Percentiles rank a stretch among this genome's conserved stretches.
Conservation (phyloP, 2,329 filamentous ascomycete genomes). For the Cladosporium oxysporum region DNA sequence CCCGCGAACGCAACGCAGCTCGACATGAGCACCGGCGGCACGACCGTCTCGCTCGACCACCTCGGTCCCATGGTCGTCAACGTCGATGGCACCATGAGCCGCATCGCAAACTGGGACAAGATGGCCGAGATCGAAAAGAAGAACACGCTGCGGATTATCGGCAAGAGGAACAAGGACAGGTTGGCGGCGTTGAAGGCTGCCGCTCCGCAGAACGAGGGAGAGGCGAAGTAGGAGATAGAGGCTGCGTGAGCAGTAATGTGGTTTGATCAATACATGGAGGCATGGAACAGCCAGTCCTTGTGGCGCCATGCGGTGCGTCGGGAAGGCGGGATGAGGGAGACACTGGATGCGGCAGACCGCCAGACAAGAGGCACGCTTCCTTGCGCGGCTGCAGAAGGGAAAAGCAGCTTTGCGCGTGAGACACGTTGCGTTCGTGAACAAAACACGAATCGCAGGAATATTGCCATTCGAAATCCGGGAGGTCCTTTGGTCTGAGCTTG, state of each 20-base stretch:
- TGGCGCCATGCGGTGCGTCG: background rate
- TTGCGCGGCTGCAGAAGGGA: too few species aligned
- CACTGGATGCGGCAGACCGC: background rate
- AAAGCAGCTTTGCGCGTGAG: too few species aligned
- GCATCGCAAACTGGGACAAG: slow-evolving; percentile 71
- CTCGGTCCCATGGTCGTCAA: slow-evolving; percentile 75
- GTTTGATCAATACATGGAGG: background rate
- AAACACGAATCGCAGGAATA: background rate
- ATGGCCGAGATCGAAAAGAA: slow-evolving; percentile 69
- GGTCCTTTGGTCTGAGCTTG: background rate
- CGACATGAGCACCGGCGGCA: slow-evolving; percentile 37
- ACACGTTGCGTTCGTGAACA: too few species aligned
- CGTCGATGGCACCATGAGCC: slow-evolving; percentile 67
- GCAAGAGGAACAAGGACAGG: slow-evolving; percentile 67
- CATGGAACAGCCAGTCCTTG: background rate
- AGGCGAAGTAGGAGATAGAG: background rate
- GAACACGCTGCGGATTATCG: slow-evolving; percentile 67
- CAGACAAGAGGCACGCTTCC: too few species aligned
- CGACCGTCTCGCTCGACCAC: slow-evolving; percentile 61
- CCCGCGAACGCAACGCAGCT: slow-evolving; percentile 30
- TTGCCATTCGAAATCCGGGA: background rate
- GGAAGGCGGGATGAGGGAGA: background rate
- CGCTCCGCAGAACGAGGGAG: slow-evolving; percentile 27
- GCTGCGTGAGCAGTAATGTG: background rate
- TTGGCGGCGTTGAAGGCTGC: slow-evolving; percentile 56